Evolutionary conservation across 2,329 filamentous ascomycete genomes (phyloP).

Genomic region (Phialocephala sp.): DNA sequence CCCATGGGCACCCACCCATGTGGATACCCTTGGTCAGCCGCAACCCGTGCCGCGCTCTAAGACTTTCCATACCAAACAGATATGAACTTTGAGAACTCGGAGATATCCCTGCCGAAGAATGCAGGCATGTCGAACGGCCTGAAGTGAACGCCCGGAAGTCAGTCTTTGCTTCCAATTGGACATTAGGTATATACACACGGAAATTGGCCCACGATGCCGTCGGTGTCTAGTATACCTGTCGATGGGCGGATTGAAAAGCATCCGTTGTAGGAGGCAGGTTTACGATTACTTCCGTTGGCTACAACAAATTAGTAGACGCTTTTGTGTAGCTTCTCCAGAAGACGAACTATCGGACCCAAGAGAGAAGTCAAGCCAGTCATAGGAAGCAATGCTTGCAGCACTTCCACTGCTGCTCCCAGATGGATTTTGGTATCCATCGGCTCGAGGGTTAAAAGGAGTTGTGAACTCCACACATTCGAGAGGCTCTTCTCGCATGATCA

Average conservation of each 20-base stretch:
- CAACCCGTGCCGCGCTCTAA: too few species aligned
- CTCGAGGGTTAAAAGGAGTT: constrained; percentile 1
- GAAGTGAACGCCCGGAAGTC: too few species aligned
- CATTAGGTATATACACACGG: too few species aligned
- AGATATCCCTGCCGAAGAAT: too few species aligned
- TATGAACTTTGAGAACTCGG: too few species aligned
- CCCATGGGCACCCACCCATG: too few species aligned
- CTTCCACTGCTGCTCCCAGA: constrained; percentile 3
- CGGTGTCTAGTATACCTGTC: background rate
- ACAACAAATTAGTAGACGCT: background rate
- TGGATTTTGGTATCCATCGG: background rate
- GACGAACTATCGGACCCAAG: background rate
- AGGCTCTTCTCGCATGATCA: constrained; percentile 3
- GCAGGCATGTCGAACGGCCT: too few species aligned
- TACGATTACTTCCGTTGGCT: background rate
- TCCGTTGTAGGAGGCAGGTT: background rate
- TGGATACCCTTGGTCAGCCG: too few species aligned
- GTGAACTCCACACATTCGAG: constrained; percentile 3
- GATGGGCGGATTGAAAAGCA: background rate
- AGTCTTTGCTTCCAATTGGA: too few species aligned
- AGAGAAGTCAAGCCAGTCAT: constrained; percentile 50
- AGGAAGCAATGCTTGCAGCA: constrained; percentile 34
- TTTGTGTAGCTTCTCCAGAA: too few species aligned
- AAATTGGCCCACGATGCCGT: too few species aligned
- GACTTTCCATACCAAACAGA: too few species aligned